These are phyloP conservation scores for Pleurotus citrinopileatus DNA, from an alignment of 768 basidiomycete genomes.

Conservation along the genomic window DNA sequence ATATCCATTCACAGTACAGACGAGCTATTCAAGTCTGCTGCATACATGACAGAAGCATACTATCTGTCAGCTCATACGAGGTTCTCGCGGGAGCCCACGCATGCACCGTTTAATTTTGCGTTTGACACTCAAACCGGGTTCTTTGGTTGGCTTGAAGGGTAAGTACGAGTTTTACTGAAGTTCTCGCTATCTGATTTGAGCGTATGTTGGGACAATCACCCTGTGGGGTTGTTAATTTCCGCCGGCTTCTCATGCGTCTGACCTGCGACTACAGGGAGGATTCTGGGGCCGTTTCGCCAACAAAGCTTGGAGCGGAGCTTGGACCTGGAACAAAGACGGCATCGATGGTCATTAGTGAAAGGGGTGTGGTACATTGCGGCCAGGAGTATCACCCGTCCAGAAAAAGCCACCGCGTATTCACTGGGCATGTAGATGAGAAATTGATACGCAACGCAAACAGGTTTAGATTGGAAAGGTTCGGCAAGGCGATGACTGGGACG, in stretches of 20 bases:
- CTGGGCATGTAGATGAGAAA: background rate
- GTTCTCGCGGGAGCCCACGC: conserved; percentile 41
- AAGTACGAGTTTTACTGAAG: background rate
- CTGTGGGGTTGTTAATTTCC: background rate
- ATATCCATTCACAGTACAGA: conserved; percentile 48
- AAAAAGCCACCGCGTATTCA: background rate
- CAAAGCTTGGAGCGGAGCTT: background rate
- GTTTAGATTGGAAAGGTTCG: conserved; percentile 65
- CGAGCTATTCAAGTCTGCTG: conserved; percentile 73
- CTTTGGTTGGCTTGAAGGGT: conserved; percentile 74
- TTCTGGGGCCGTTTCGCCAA: background rate
- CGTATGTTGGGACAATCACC: background rate
- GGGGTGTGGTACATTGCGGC: background rate
- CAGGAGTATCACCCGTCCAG: background rate
- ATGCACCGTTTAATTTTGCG: conserved; percentile 71
- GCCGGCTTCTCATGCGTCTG: background rate
- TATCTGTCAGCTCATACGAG: conserved; percentile 33
- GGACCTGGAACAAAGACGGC: conserved; percentile 5
- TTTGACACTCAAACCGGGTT: conserved; percentile 52
- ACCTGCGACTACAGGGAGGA: background rate
- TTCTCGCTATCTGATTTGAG: background rate
- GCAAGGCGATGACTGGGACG: conserved; percentile 74
- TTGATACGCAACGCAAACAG: conserved; percentile 26
- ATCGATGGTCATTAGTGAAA: conserved; percentile 1
- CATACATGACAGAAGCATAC: conserved; percentile 72